Evolutionary conservation across 768 basidiomycete genomes (phyloP).

Genomic region (Cubamyces lactineus): DNA sequence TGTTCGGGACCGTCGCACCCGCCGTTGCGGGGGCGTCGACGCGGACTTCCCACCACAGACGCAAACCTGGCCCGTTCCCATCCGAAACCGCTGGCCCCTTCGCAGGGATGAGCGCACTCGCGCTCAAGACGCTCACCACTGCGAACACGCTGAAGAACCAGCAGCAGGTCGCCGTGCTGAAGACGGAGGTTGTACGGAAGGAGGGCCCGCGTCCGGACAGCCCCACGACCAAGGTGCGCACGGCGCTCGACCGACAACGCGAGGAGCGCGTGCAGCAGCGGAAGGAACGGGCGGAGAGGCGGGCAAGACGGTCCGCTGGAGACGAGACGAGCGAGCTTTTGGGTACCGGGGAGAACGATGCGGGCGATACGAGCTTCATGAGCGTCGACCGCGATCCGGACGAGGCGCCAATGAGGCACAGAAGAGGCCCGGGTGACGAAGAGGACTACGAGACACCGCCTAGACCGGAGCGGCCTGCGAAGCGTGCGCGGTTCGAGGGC

Average conservation of each 20-base stretch:
- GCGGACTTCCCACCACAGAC: conserved; percentile 44
- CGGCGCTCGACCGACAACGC: conserved; percentile 64
- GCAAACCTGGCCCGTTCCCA: conserved; percentile 40
- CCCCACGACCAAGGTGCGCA: conserved; percentile 74
- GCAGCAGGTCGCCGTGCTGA: conserved; percentile 60
- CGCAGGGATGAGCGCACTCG: conserved; percentile 68
- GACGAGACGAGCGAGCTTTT: conserved; percentile 33
- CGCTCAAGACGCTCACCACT: conserved; percentile 69
- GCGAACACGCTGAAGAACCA: conserved; percentile 78
- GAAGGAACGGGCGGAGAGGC: conserved; percentile 60
- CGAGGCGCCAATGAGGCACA: conserved; percentile 45
- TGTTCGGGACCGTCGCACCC: conserved; percentile 37
- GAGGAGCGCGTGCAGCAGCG: conserved; percentile 62
- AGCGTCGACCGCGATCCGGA: conserved; percentile 35
- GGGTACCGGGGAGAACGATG: neutral
- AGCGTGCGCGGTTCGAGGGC: conserved; percentile 45
- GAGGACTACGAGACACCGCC: conserved; percentile 78
- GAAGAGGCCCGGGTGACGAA: conserved; percentile 76
- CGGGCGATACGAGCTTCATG: conserved; percentile 22
- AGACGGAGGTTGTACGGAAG: conserved; percentile 71
- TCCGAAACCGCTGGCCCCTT: conserved; percentile 47
- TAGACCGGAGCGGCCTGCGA: conserved; percentile 43
- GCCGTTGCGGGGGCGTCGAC: conserved; percentile 22
- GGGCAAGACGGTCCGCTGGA: conserved; percentile 46
- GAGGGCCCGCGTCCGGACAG: conserved; percentile 76